A percentile compares a stretch with the other conserved stretches of the same genome.
These are phyloP conservation scores for Inga leiocalycina DNA, from an alignment of 306 rosid species.

Conservation along the genomic window DNA sequence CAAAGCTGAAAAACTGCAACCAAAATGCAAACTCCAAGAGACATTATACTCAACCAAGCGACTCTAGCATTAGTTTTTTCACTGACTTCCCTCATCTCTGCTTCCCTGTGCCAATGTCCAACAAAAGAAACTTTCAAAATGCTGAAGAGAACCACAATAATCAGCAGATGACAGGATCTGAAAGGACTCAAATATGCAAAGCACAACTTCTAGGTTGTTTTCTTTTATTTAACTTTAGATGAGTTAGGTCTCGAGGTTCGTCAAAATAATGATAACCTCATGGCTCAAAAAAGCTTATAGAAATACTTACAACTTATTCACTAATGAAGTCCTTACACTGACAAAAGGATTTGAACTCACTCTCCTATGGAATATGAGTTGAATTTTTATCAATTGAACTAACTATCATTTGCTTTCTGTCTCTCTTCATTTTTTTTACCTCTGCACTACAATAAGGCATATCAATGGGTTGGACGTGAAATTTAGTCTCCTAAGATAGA, in stretches of 20 bases:
- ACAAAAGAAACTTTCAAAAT: slow-evolving; percentile 23
- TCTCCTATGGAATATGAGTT: neutral
- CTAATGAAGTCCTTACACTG: neutral
- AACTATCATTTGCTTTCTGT: neutral
- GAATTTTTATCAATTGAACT: neutral
- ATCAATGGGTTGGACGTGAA: neutral
- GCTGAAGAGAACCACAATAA: neutral
- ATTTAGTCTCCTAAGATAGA: neutral
- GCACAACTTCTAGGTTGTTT: neutral
- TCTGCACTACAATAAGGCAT: neutral
- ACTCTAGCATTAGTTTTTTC: slow-evolving; percentile 58
- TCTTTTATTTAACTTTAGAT: neutral
- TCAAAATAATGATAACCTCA: neutral
- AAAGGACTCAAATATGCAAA: neutral
- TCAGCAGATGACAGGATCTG: neutral
- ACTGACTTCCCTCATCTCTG: slow-evolving; percentile 67
- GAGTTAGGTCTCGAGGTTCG: neutral
- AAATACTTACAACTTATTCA: neutral
- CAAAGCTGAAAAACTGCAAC: slow-evolving; percentile 45
- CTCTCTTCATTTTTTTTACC: neutral
- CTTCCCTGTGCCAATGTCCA: slow-evolving; percentile 55
- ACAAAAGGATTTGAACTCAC: neutral
- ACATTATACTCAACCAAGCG: slow-evolving; percentile 59
- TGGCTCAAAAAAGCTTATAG: neutral
- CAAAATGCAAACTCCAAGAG: slow-evolving; percentile 50